These are phyloP conservation scores for Blastobotrys americana DNA, from an alignment of 805 yeast genomes.

Conservation along the genomic window DNA sequence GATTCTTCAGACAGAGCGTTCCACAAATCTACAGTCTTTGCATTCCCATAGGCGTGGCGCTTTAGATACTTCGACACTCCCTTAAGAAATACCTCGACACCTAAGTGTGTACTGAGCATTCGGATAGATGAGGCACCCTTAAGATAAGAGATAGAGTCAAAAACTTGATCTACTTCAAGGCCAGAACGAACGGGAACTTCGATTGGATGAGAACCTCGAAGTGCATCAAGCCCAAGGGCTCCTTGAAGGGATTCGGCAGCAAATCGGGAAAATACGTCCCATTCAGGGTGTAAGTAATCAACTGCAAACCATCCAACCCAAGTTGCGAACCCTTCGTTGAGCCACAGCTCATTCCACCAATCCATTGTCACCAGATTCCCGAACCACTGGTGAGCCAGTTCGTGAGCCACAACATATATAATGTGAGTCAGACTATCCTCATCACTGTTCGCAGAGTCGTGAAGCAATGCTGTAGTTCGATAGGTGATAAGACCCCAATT, in stretches of 20 bases:
- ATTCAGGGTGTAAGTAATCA: slow-evolving; percentile 67
- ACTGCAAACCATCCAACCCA: slow-evolving; percentile 88
- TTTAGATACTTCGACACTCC: slow-evolving; percentile 75
- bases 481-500: slow-evolving; percentile 68
- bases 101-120: slow-evolving; percentile 75
- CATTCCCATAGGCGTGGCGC: slow-evolving; percentile 71
- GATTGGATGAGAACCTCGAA: slow-evolving; percentile 78
- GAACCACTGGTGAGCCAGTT: slow-evolving; percentile 88
- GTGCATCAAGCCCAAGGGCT: slow-evolving; percentile 63
- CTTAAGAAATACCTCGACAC: slow-evolving; percentile 66
- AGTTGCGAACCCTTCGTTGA: slow-evolving; percentile 84
- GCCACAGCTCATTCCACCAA: slow-evolving; percentile 88
- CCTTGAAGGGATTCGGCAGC: slow-evolving; percentile 66
- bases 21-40: slow-evolving; percentile 74
- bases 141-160: slow-evolving; percentile 75
- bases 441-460: slow-evolving; percentile 59
- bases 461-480: slow-evolving; percentile 65
- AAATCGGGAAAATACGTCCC: slow-evolving; percentile 80
- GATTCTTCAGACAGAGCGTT: slow-evolving; percentile 59
- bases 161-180: slow-evolving; percentile 74
- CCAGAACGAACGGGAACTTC: slow-evolving; percentile 76
- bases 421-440: slow-evolving; percentile 62
- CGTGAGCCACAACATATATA: slow-evolving; percentile 82
- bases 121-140: slow-evolving; percentile 75
- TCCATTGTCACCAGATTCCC: slow-evolving; percentile 88